phyloP scores from a whole-genome alignment of 306 rosid species.

The Rosa multiflora region DNA sequence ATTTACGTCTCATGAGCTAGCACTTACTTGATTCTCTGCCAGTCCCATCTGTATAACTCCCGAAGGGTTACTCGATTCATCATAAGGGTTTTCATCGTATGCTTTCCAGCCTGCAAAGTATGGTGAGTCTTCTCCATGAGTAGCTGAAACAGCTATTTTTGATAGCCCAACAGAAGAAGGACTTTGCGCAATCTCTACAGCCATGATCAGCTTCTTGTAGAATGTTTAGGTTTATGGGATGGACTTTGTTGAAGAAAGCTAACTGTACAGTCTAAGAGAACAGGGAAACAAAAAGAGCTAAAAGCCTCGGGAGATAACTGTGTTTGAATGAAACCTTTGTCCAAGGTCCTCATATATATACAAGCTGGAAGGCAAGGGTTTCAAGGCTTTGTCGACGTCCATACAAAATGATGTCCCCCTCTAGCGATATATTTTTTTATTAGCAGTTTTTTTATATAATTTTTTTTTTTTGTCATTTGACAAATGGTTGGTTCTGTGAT shows the following conservation, averaged over 20 bases:
- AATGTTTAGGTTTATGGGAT: not conserved
- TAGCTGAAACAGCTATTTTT: conserved; percentile 64
- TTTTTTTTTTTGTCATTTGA: not conserved
- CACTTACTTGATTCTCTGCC: conserved; percentile 91
- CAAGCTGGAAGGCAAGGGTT: not conserved
- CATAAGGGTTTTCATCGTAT: conserved; percentile 77
- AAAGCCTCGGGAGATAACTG: not conserved
- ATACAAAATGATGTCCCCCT: not conserved
- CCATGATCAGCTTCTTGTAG: conserved; percentile 42
- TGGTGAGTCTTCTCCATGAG: conserved; percentile 94
- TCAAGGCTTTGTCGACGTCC: not conserved
- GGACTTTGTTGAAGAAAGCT: not conserved
- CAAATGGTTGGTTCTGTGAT: conserved; percentile 1
- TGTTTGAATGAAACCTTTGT: conserved; percentile 50
- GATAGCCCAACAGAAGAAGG: conserved; percentile 50
- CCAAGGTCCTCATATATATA: conserved; percentile 32
- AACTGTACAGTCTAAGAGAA: not conserved
- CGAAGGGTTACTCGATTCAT: conserved; percentile 54
- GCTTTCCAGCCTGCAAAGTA: conserved; percentile 99
- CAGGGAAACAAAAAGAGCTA: not conserved
- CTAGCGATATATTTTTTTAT: not conserved
- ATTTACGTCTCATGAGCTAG: not conserved
- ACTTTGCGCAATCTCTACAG: conserved; percentile 51
- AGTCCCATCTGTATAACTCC: conserved; percentile 96
- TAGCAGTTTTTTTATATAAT: not conserved